Percentiles rank a stretch among this genome's conserved stretches.
phyloP scores from a whole-genome alignment of 2,329 filamentous ascomycete species.

The Aureobasidium sp. region DNA sequence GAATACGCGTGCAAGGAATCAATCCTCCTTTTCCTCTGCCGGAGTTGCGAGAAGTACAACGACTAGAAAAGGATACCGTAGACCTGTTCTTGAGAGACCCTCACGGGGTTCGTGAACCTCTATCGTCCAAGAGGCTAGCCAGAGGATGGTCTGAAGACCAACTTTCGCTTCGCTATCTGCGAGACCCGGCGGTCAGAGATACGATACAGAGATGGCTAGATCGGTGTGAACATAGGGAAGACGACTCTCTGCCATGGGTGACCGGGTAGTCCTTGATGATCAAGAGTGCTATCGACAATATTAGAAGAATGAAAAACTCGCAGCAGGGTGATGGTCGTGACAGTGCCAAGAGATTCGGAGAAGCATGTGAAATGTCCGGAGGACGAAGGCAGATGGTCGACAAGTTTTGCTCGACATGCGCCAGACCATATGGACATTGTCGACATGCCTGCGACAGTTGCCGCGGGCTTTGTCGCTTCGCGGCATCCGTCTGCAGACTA shows the following conservation, averaged over 20 bases:
- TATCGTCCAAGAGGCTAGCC: not conserved
- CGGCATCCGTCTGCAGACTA: conserved; percentile 16
- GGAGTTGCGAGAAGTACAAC: not conserved
- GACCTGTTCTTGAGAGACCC: not conserved
- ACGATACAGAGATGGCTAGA: not conserved
- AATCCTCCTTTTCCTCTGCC: conserved; percentile 31
- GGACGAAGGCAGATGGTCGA: not conserved
- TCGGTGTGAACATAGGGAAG: not conserved
- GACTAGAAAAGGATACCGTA: not conserved
- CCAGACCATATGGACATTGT: conserved; percentile 17
- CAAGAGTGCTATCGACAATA: too few relatives aligned
- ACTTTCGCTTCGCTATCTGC: not conserved
- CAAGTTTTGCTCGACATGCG: conserved; percentile 10
- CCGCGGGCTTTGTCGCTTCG: conserved; percentile 11
- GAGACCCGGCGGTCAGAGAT: not conserved
- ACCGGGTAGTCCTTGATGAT: not conserved
- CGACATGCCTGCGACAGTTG: conserved; percentile 16
- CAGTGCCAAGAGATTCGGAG: not conserved
- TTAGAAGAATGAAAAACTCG: not conserved
- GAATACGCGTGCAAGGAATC: conserved; percentile 35
- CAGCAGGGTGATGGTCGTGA: not conserved
- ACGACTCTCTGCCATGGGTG: not conserved
- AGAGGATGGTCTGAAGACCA: not conserved
- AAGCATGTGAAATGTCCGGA: conserved; percentile 5
- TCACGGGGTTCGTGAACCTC: not conserved